Evolutionary conservation across 495 filamentous ascomycete species (phyloP), one percentile per base, ranked within the genome.

Genomic region (Penicillium pancosmium): DNA sequence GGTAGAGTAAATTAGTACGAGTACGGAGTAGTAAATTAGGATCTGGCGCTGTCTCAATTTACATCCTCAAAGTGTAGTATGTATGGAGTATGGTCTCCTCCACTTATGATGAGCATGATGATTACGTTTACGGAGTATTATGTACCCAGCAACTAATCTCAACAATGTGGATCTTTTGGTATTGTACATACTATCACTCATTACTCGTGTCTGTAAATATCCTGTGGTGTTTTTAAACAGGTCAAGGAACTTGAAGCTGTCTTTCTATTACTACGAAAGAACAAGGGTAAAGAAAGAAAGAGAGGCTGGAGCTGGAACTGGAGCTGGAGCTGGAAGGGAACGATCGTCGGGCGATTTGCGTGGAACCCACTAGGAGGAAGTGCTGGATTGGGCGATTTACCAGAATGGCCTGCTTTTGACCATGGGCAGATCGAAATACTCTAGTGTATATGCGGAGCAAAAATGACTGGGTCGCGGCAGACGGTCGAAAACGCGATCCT

Each of bases 401-500:
- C 46, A 65, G 59, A 65, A 62, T 55, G 19, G 35, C 52, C 33
- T 36, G 51, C 35, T 53, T 38, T 33, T 19, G 19, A 52, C 33
- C 33, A n/a, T 52, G 16, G 36, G 41, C 13, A 57, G 50, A 62
- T 62, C 50, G 57, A 56, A 54, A 58, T 59, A 52, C 50, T 61
- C 53, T 43, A n/a, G 53, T 44, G 53, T 36, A 49, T 56, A 54
- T 66, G 59, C 55, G 58, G 60, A 62, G 43, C 57, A 44, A 44
- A 64, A 70, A 70, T 68, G 67, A 70, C 67, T 69, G 67, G 67
- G 65, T 69, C 67, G 67, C 67, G 67, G 52, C 62, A 53, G 54
- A 62, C 61, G 40, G 60, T 64, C 52, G 53, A 62, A 57, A 63
- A 63, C 60, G 50, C 58, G 59, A 67, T 55, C 41, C 41, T 11